phyloP scores from a whole-genome alignment of 164 flowering plant genomes.

The Macadamia integrifolia region DNA sequence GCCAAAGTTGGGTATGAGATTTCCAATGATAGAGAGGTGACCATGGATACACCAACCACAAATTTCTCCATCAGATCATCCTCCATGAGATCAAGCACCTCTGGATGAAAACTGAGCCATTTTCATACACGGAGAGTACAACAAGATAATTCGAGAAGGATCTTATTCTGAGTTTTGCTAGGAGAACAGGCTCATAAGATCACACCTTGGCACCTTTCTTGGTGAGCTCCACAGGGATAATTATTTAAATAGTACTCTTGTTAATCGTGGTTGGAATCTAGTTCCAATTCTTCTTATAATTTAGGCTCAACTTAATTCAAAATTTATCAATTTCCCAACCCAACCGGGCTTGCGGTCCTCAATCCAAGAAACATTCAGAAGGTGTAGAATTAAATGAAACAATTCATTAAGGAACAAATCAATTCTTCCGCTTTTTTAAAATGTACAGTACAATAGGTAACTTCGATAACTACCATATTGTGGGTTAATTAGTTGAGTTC shows the following conservation, averaged over 20 bases:
- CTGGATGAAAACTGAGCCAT: slow-evolving; percentile 28
- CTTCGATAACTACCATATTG: too few species aligned
- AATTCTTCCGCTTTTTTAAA: too few species aligned
- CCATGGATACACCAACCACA: slow-evolving; percentile 26
- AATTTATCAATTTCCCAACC: too few species aligned
- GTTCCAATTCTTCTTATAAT: too few species aligned
- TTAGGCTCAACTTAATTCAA: too few species aligned
- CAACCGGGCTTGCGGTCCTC: too few species aligned
- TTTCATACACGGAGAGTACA: slow-evolving; percentile 26
- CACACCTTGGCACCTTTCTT: slow-evolving; percentile 42
- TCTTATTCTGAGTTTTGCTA: slow-evolving; percentile 36
- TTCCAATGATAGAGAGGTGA: slow-evolving; percentile 25
- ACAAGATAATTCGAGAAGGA: slow-evolving; percentile 41
- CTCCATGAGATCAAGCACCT: slow-evolving; percentile 34
- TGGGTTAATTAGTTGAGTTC: too few species aligned
- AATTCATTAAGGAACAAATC: too few species aligned
- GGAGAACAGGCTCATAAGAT: slow-evolving; percentile 37
- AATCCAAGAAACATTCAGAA: too few species aligned
- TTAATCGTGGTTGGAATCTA: slow-evolving; percentile 42
- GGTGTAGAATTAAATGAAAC: too few species aligned
- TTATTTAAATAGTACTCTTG: slow-evolving; percentile 46
- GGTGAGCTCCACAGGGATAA: slow-evolving; percentile 37
- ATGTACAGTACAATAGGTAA: too few species aligned
- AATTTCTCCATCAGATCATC: slow-evolving; percentile 15
- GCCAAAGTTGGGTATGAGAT: slow-evolving; percentile 33